A percentile compares a stretch with the other conserved stretches of the same genome.
Conservation (phyloP, 805 yeast genomes). For the Wickerhamomyces kurtzmanii region DNA sequence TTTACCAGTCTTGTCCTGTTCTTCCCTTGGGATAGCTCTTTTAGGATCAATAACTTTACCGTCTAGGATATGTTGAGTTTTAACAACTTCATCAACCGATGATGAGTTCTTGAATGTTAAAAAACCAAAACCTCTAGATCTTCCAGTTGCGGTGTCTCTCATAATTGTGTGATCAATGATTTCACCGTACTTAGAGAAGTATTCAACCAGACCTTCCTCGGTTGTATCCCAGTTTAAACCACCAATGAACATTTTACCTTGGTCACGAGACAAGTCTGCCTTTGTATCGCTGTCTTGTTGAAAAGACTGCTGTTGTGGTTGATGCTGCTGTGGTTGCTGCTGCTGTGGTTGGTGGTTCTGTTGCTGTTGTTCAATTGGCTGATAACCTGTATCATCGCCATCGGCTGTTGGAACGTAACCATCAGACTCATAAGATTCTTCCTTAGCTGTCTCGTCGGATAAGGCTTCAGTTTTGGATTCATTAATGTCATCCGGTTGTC, state of each 20-base stretch:
- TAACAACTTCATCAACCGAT: conserved; percentile 80
- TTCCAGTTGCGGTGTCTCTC: conserved; percentile 82
- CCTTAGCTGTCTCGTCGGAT: conserved; percentile 2
- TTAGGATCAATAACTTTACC: conserved; percentile 97
- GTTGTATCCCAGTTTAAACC: conserved; percentile 98
- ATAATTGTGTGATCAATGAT: conserved; percentile 83
- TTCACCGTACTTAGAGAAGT: conserved; percentile 83
- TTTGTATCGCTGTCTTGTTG: conserved; percentile 15
- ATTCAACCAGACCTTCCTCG: conserved; percentile 74
- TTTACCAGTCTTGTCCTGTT: conserved; percentile 93
- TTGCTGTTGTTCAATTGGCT: not conserved
- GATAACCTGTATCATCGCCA: no score
- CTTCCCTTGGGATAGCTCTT: conserved; percentile 94
- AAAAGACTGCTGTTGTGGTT: conserved; percentile 6
- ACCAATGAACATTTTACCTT: conserved; percentile 91
- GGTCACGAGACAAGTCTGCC: conserved; percentile 55
- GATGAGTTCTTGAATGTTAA: conserved; percentile 75
- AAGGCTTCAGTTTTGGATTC: conserved; percentile 8
- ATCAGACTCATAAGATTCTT: conserved; percentile 1
- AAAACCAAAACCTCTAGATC: conserved; percentile 93
- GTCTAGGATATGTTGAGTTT: conserved; percentile 80
- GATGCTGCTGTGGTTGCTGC: conserved; percentile 13
- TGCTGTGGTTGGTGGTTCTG: conserved; percentile 4
- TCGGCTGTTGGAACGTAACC: no score
- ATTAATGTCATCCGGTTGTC: conserved; percentile 1